Evolutionary conservation across 352 stramenopile species (phyloP).

Genomic region (Paralagenidium karlingii): DNA sequence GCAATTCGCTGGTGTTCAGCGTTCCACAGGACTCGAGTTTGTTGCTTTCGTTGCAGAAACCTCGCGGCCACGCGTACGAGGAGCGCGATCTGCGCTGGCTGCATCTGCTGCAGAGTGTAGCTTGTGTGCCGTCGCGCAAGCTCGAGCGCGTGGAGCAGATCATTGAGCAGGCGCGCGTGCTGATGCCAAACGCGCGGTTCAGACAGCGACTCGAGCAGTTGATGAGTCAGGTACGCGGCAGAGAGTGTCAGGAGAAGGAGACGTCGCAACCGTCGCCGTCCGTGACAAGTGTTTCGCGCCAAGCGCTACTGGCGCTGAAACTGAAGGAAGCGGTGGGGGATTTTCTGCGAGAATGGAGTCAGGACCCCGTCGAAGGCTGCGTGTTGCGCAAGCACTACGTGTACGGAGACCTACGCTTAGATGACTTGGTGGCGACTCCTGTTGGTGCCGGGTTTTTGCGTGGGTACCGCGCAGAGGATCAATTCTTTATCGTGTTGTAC

Average conservation of each 20-base stretch:
- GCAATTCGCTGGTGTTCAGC: conserved; percentile 20
- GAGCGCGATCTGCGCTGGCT: conserved; percentile 55
- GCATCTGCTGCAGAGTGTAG: conserved; percentile 47
- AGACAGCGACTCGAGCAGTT: conserved; percentile 12
- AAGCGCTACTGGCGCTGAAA: conserved; percentile 29
- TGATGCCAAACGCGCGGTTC: conserved; percentile 19
- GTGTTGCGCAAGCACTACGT: conserved; percentile 59
- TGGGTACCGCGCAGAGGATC: conserved; percentile 32
- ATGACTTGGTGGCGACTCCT: conserved; percentile 55
- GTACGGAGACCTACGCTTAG: conserved; percentile 12
- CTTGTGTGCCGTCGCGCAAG: conserved; percentile 45
- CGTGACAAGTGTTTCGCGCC: conserved; percentile 5
- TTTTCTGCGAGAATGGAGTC: conserved; percentile 57
- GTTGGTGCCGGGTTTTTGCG: conserved; percentile 46
- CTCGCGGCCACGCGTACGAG: conserved; percentile 33
- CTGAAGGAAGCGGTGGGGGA: conserved; percentile 56
- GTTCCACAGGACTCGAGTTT: conserved; percentile 22
- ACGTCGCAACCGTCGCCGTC: conserved; percentile 2
- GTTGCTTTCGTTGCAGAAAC: conserved; percentile 34
- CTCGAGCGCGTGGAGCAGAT: conserved; percentile 31
- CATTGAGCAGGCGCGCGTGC: conserved; percentile 28
- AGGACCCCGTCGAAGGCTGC: conserved; percentile 55
- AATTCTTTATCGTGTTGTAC: conserved; percentile 56
- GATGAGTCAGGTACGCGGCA: too few relatives aligned
- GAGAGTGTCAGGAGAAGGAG: conserved; percentile 10